Percentiles rank a stretch among this genome's conserved stretches.
Conservation (phyloP, 192 early-diverging fungal species). For the Gaertneriomyces semiglobifer region DNA sequence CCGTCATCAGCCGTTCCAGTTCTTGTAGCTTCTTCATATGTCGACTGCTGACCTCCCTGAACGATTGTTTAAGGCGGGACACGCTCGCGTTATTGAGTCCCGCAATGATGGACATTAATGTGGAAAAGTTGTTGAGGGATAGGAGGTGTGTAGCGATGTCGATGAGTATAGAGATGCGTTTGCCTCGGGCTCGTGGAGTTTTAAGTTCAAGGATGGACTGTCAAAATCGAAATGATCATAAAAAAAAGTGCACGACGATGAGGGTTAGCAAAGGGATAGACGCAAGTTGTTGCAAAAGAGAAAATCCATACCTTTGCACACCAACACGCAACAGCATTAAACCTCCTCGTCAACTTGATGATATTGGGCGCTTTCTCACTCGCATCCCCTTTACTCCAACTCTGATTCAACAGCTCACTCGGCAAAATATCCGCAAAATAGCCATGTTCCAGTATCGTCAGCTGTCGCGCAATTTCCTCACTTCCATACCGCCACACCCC, state of each 20-base stretch:
- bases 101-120: conserved; percentile 43
- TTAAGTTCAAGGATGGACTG: conserved; percentile 33
- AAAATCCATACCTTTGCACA: conserved; percentile 23
- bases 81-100: conserved; percentile 42
- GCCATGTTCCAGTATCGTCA: conserved; percentile 35
- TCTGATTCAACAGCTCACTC: conserved; percentile 37
- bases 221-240: too few species aligned
- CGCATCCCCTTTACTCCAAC: conserved; percentile 34
- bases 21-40: conserved; percentile 27
- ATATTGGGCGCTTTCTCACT: conserved; percentile 30
- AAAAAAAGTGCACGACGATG: background rate
- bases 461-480: conserved; percentile 41
- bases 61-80: conserved; percentile 31
- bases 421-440: conserved; percentile 33
- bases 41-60: conserved; percentile 25
- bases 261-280: background rate
- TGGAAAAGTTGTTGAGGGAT: conserved; percentile 40
- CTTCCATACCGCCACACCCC: too few species aligned
- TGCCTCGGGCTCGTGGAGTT: conserved; percentile 32
- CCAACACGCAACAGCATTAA: conserved; percentile 44
- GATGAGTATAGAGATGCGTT: conserved; percentile 31
- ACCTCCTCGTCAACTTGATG: conserved; percentile 31
- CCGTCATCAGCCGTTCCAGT: conserved; percentile 37
- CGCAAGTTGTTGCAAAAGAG: background rate
- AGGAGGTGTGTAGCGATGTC: conserved; percentile 37